Evolutionary conservation across 2,329 filamentous ascomycete species (phyloP), one percentile per base, ranked within the genome.

Genomic region (Penicillium sp.): DNA sequence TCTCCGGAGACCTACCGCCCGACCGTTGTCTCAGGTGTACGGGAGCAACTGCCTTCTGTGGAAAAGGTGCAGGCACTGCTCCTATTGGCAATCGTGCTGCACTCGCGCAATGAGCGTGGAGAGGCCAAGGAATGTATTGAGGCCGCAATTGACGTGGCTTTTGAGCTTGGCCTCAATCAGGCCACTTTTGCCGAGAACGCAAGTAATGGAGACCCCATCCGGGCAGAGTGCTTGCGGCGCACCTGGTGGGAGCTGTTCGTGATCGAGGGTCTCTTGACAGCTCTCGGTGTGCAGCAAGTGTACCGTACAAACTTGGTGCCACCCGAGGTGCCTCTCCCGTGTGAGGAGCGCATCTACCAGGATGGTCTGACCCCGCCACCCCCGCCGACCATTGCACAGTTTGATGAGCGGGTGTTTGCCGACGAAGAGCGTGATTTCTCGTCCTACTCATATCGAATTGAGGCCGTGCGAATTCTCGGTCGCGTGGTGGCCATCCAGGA

Each of bases 231-330:
- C 72, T 89, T 91, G 85, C 85, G 92, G 17, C 84, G 93, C 59
- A 97, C 92, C 1, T 97, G 92, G 92, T 97, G 93, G 93, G 92
- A 86, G 67, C 69, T 91, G 41, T 94, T 89, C 71, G 84, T 91
- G n/a, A 84, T 91, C 14, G 92, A 96, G 72, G 91, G 89, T 56
- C 89, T 96, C 84, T 84, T 96, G 65, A 90, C 91, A 5, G 91
- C 90, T 3, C 87, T 96, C 17, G 76, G 77, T 3, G 71, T 77
- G 12, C 73, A 75, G 57, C 65, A 62, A 15, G 66, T 59, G 15
- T 65, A 90, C 90, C 84, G 86, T 61, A 89, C 89, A 43, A 88
- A 86, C 57, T 90, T 91, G 73, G 82, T 92, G 7, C 76, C 81
- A 5, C 83, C 86, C 14, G 87, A 91, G 67, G 90, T 92, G 2